Evolutionary conservation across 164 flowering plant species (phyloP).

Genomic region (Buxus sempervirens): DNA sequence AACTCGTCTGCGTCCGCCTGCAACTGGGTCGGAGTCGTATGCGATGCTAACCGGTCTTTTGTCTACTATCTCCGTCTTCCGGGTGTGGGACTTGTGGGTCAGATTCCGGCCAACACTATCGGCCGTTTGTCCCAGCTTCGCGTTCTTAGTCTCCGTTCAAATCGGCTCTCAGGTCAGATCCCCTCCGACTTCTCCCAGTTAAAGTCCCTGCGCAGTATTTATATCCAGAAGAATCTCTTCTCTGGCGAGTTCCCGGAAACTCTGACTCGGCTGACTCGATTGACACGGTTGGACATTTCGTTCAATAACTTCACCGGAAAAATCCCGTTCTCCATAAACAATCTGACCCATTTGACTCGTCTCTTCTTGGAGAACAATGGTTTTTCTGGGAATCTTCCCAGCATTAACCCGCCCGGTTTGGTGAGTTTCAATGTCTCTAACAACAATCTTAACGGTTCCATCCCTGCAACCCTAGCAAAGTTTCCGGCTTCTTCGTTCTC

Average conservation of each 20-base stretch:
- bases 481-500: conserved; percentile 40
- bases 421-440: conserved; percentile 37
- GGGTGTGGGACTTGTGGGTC: conserved; percentile 43
- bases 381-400: conserved; percentile 50
- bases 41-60: conserved; percentile 26
- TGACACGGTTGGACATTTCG: conserved; percentile 51
- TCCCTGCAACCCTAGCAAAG: conserved; percentile 32
- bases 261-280: conserved; percentile 27
- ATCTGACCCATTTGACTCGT: conserved; percentile 44
- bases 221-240: conserved; percentile 43
- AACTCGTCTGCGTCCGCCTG: background rate
- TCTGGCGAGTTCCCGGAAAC: conserved; percentile 51
- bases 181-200: conserved; percentile 37
- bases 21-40: conserved; percentile 47
- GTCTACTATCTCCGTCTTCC: conserved; percentile 46
- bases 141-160: conserved; percentile 48
- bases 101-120: conserved; percentile 33
- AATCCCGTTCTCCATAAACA: conserved; percentile 50
- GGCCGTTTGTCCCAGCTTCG: conserved; percentile 40
- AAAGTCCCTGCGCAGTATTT: conserved; percentile 38
- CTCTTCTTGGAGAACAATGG: conserved; percentile 44
- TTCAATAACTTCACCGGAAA: conserved; percentile 48
- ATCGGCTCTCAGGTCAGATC: conserved; percentile 43
- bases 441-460: conserved; percentile 55
- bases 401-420: conserved; percentile 29